Evolutionary conservation across 257 asterid species (phyloP).

Genomic region (Verbascum thapsus): DNA sequence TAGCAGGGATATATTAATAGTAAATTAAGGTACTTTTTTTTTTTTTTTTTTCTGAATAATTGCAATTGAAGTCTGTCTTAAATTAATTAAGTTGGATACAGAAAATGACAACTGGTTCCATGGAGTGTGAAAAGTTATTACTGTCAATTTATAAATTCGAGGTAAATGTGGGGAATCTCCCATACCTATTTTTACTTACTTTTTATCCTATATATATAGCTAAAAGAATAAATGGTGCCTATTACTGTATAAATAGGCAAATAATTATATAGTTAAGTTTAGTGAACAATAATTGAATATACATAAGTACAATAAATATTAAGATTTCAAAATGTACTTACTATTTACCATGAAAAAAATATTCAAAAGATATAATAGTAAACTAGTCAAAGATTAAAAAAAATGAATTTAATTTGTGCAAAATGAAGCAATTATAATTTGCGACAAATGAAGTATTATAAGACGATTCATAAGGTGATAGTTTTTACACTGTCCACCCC

Average conservation of each 20-base stretch:
- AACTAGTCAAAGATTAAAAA: no score
- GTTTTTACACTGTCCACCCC: no score
- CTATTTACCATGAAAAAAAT: no score
- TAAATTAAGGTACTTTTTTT: no score
- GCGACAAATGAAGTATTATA: no score
- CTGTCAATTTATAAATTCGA: slow-evolving; percentile 39
- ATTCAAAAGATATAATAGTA: no score
- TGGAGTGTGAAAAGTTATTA: slow-evolving; percentile 35
- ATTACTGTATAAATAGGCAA: background rate
- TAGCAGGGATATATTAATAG: no score
- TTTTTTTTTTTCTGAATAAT: background rate
- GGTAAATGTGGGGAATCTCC: slow-evolving; percentile 54
- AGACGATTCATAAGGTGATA: no score
- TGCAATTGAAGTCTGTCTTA: background rate
- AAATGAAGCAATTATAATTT: no score
- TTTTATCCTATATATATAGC: slow-evolving; percentile 19
- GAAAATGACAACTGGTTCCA: background rate
- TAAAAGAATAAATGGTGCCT: slow-evolving; percentile 1
- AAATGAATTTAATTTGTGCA: no score
- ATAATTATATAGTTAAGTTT: background rate
- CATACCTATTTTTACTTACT: slow-evolving; percentile 34
- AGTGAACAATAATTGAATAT: background rate
- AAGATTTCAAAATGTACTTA: no score
- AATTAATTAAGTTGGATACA: background rate
- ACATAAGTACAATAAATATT: background rate